These are phyloP conservation scores for Crithidia bombi DNA, from an alignment of 208 protist genomes.

Conservation along the genomic window DNA sequence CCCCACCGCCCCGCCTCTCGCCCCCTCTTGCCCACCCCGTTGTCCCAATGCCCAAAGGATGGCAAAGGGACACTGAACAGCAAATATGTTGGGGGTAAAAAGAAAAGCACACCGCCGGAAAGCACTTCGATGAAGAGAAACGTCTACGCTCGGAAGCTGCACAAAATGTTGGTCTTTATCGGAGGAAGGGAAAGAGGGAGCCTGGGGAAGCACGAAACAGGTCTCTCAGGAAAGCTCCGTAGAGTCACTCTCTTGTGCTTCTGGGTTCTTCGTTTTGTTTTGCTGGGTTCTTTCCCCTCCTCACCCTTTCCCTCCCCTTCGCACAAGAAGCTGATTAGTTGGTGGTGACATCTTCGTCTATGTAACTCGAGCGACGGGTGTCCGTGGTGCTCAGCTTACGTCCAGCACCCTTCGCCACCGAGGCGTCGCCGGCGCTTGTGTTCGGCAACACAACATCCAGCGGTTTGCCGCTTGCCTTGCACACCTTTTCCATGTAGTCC, in stretches of 20 bases:
- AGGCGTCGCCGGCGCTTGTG: constrained; percentile 8
- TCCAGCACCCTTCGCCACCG: constrained; percentile 6
- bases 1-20: too few species aligned
- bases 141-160: too few species aligned
- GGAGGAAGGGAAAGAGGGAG: too few species aligned
- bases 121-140: too few species aligned
- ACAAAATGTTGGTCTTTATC: too few species aligned
- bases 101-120: too few species aligned
- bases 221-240: too few species aligned
- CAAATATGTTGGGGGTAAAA: too few species aligned
- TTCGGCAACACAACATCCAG: constrained; percentile 54
- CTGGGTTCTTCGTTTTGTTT: neutral
- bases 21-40: too few species aligned
- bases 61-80: too few species aligned
- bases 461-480: constrained; percentile 72
- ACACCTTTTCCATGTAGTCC: constrained; percentile 88
- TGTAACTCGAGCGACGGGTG: constrained; percentile 25
- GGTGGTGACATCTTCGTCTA: constrained; percentile 36
- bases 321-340: constrained; percentile 1
- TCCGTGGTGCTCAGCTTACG: constrained; percentile 18
- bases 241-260: neutral
- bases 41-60: too few species aligned
- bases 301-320: neutral
- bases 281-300: neutral
- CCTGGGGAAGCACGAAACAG: too few species aligned